Evolutionary conservation across 371 early-diverging fungal species (phyloP).

Genomic region (Mortierella sp.): DNA sequence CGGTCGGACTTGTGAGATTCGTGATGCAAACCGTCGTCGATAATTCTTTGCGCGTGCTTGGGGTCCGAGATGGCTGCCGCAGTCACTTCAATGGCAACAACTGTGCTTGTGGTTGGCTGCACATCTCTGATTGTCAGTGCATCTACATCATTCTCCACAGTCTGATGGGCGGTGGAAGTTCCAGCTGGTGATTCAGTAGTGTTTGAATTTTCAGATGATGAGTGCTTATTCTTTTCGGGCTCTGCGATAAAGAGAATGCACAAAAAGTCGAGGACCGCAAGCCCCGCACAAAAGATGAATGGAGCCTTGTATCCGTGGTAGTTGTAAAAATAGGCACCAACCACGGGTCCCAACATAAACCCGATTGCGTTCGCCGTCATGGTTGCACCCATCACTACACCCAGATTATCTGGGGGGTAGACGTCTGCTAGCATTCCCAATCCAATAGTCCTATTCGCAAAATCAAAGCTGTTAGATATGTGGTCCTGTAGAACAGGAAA

Average conservation of each 20-base stretch:
- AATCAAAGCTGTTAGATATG: not conserved
- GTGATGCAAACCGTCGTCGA: conserved; percentile 39
- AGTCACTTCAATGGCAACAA: conserved; percentile 33
- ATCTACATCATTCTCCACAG: conserved; percentile 36
- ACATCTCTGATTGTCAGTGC: conserved; percentile 17
- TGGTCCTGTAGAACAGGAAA: not conserved
- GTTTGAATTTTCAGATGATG: conserved; percentile 17
- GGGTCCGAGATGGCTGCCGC: conserved; percentile 34
- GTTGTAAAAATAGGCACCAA: conserved; percentile 82
- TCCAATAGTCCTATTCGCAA: conserved; percentile 74
- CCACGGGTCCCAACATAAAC: conserved; percentile 80
- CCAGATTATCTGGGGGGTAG: conserved; percentile 76
- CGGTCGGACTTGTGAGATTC: not conserved
- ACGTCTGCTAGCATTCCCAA: conserved; percentile 86
- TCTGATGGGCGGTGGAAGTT: not conserved
- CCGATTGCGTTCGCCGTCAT: conserved; percentile 80
- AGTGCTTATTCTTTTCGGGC: conserved; percentile 55
- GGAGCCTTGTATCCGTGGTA: conserved; percentile 78
- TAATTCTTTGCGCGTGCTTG: conserved; percentile 37
- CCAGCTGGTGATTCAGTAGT: not conserved
- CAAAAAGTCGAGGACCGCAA: conserved; percentile 79
- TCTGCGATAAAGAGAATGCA: conserved; percentile 74
- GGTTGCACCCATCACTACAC: conserved; percentile 83
- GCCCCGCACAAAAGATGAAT: conserved; percentile 77
- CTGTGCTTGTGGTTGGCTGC: conserved; percentile 17